Evolutionary conservation across 1,284 basidiomycete species (phyloP).

Genomic region (Tremellales sp.): DNA sequence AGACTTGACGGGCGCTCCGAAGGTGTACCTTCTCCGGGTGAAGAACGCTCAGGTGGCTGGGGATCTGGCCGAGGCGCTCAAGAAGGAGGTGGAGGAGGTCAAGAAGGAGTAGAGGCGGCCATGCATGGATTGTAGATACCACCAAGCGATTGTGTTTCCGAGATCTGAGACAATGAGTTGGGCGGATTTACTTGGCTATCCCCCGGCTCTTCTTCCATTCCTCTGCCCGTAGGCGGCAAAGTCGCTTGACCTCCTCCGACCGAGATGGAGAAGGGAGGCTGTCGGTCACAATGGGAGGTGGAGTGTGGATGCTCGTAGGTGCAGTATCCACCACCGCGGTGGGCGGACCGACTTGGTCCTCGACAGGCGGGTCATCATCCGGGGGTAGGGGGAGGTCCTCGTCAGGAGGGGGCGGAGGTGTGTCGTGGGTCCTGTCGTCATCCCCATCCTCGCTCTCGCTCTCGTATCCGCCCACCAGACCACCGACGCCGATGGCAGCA

Average conservation of each 20-base stretch:
- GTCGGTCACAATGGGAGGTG: conserved; percentile 12
- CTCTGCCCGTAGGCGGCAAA: conserved; percentile 19
- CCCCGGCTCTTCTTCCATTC: conserved; percentile 30
- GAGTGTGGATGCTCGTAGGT: conserved; percentile 14
- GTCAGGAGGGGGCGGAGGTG: conserved; percentile 14
- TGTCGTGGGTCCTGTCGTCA: conserved; percentile 7
- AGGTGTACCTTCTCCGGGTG: conserved; percentile 61
- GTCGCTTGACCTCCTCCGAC: conserved; percentile 19
- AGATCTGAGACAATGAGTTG: too few relatives aligned
- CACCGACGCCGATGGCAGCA: conserved; percentile 22
- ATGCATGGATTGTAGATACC: too few relatives aligned
- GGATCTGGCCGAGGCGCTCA: conserved; percentile 59
- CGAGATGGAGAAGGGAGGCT: background rate
- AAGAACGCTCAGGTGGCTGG: conserved; percentile 61
- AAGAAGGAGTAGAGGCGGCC: background rate
- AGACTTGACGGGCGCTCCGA: conserved; percentile 50
- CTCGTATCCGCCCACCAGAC: conserved; percentile 43
- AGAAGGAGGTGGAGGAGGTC: conserved; percentile 62
- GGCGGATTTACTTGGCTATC: too few relatives aligned
- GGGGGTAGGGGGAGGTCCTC: conserved; percentile 2
- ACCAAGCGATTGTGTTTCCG: too few relatives aligned
- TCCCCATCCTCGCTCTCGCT: conserved; percentile 31
- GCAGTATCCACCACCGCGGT: background rate
- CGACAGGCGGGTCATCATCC: conserved; percentile 2
- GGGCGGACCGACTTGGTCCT: conserved; percentile 2